Base-by-base conservation (phyloP, 116 monocot genomes). In the Posidonia oceanica region DNA sequence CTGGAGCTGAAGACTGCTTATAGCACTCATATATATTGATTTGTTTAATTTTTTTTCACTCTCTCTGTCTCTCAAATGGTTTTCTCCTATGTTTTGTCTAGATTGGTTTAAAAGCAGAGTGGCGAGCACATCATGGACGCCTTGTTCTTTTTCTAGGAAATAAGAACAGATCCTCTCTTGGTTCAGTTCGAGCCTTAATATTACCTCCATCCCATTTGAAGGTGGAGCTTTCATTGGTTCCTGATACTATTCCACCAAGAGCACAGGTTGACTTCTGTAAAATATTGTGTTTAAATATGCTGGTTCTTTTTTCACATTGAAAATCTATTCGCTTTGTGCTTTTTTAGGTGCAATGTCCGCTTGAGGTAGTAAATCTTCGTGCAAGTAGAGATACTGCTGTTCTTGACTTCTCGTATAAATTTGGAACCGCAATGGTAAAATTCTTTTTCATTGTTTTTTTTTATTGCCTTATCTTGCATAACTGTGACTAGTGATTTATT, bases 231-330 rank as follows among this genome's bases (percentile, higher is more conserved):
- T 89, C 90, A 7, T 54, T 83, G 57, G 79, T 93, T 23, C 98
- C 98, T 71, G 98, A 98, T 7, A 93, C 86, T 40, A 93, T 98
- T 82, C 98, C 98, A 80, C 98, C 98, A 77, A 90, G 98, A 80
- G 93, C 98, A 71, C 98, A 98, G 88, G 98, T 97, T 21, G 21
- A 54, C 38, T 64, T 39, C 8, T 72, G 59, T 44, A 37, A 29
- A 53, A 58, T n/a, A 18, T 58, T 58, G 2, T 53, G 36, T 7
- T 13, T 40, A 17, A 13, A 48, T 29, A 22, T 68, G 54, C 36
- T 29, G 7, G 23, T 53, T 14, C 29, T 29, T 23, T n/a, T 17
- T 67, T 54, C 51, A 14, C 48, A 51, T 4, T 53, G 48, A 54
- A 52, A 36, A 14, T 14, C 11, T 53, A 53, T 23, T 53, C 15